A percentile compares a stretch with the other conserved stretches of the same genome.
phyloP scores from a whole-genome alignment of 2,329 filamentous ascomycete species.

The Botrytis sinoallii region DNA sequence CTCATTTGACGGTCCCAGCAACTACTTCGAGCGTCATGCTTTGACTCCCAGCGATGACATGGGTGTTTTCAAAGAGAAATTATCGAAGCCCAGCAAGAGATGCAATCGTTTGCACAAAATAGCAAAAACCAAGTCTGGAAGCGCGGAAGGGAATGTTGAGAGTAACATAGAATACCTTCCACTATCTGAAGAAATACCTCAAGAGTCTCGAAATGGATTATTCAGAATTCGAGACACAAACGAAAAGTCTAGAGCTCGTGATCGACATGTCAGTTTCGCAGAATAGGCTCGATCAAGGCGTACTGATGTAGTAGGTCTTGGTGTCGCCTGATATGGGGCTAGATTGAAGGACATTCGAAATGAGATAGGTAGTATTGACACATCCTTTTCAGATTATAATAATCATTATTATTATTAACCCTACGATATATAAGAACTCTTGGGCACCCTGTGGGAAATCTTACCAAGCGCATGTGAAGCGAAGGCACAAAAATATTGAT shows the following conservation, averaged over 20 bases:
- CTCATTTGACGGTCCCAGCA: neutral
- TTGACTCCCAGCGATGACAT: neutral
- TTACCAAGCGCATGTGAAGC: neutral
- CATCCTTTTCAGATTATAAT: neutral
- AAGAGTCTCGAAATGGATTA: neutral
- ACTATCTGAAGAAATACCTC: neutral
- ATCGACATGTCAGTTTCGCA: conserved; percentile 5
- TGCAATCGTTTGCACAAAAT: neutral
- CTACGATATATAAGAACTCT: neutral
- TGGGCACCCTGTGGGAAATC: neutral
- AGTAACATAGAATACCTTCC: neutral
- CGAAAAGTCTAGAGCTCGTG: neutral
- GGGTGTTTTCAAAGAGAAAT: neutral
- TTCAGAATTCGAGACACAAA: neutral
- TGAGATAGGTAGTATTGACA: neutral
- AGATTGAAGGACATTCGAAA: neutral
- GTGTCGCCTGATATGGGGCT: neutral
- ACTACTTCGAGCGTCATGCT: neutral
- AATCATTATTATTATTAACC: neutral
- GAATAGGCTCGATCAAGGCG: neutral
- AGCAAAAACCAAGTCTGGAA: neutral
- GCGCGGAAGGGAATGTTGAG: neutral
- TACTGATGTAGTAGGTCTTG: neutral
- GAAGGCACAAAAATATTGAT: neutral
- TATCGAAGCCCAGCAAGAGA: neutral